Evolutionary conservation across 1,284 basidiomycete species (phyloP), one percentile per base, ranked within the genome.

Genomic region (Heterobasidion occidentale): DNA sequence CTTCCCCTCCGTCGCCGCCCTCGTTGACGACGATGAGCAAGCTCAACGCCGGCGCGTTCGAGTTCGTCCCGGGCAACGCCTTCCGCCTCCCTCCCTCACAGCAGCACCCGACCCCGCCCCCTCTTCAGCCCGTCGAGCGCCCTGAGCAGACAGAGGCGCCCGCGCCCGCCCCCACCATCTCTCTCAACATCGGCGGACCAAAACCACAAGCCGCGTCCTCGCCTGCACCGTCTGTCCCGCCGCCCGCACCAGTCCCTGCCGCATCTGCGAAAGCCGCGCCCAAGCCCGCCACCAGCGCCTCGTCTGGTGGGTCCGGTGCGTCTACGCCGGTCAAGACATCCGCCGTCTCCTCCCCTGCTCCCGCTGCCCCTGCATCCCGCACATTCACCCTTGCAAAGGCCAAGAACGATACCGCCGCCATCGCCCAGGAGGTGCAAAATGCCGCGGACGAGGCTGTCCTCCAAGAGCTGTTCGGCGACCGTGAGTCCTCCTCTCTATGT

Each of bases 11-110:
- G 27, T 27, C 27, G 27, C 27, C 27, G 27, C 27, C 27, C 27
- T 27, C 27, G 27, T 27, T 27, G 27, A 27, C 27, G 27, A 27
- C 27, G 27, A 86, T 86, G 84, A 84, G 83, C 74, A 88, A 71
- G 70, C 87, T 94, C 72, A 95, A 94, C 77, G 85, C 88, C 48
- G 77, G 80, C 58, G 92, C 92, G 12, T 93, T 82, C 71, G 79
- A 81, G 64, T 95, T 94, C 73, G 83, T 93, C 54, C 92, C 92
- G 20, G 90, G 90, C 45, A 79, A 76, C 65, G 72, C 72, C 7
- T 86, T 89, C 62, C 64, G 66, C 14, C n/a, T 56, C 9, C 63
- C 71, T 12, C 12, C 35, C 9, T 15, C 27, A 27, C 27, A 69
- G 35, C 72, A 70, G 55, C 66, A 68, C 49, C 60, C 71, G 34